Conservation (phyloP, 2,329 filamentous ascomycete species). For the Fusarium marasasianum region DNA sequence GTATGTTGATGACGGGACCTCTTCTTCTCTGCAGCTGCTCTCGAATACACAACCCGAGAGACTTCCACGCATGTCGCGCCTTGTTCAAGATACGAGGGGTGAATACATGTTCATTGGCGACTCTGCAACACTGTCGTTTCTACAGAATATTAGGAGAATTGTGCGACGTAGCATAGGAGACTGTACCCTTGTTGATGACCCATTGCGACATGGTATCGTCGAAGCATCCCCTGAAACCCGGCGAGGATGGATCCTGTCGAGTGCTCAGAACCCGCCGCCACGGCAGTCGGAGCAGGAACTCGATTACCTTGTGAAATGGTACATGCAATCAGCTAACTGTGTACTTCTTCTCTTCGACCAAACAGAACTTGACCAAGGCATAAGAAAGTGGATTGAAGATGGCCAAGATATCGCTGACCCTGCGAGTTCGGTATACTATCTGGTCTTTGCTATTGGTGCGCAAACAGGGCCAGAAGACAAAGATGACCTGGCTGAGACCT, state of each 20-base stretch:
- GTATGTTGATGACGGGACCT: constrained; percentile 13
- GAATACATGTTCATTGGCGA: constrained; percentile 51
- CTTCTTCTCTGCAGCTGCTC: constrained; percentile 35
- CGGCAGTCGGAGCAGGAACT: constrained; percentile 39
- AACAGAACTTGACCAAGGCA: constrained; percentile 37
- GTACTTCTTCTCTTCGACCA: constrained; percentile 47
- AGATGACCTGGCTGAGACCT: constrained; percentile 46
- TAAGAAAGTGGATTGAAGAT: constrained; percentile 44
- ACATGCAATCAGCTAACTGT: constrained; percentile 41
- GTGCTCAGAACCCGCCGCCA: constrained; percentile 37
- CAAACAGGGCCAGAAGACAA: constrained; percentile 47
- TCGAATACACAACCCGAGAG: constrained; percentile 36
- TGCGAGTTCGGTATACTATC: constrained; percentile 39
- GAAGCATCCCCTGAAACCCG: constrained; percentile 45
- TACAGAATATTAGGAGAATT: constrained; percentile 48
- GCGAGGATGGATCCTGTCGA: constrained; percentile 42
- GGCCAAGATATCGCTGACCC: constrained; percentile 30
- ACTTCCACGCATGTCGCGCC: constrained; percentile 44
- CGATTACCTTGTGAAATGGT: constrained; percentile 45
- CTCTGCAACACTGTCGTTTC: constrained; percentile 47
- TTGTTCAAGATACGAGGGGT: constrained; percentile 47
- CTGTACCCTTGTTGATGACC: constrained; percentile 48
- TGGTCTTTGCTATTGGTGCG: constrained; percentile 46
- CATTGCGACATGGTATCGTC: constrained; percentile 47
- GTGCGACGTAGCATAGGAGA: constrained; percentile 44